Conservation (phyloP, 441 rosid species). For the Pelargonium myrrhifolium region DNA sequence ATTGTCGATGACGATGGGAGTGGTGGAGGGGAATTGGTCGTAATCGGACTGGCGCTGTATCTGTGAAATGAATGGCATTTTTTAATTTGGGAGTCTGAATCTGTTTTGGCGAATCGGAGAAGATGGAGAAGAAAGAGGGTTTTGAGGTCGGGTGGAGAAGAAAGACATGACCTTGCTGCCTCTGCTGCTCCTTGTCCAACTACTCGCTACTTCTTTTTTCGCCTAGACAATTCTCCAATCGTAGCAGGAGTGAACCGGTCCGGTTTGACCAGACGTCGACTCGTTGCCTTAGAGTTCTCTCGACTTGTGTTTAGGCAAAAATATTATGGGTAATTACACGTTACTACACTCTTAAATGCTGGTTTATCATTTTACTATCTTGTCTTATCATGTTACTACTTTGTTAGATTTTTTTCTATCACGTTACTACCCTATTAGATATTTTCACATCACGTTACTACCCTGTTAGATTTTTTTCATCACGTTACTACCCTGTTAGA, state of each 20-base stretch:
- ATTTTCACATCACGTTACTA: no score
- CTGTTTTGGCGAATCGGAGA: neutral
- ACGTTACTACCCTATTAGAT: no score
- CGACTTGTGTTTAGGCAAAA: no score
- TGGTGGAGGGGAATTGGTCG: slow-evolving; percentile 43
- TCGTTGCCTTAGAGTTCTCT: no score
- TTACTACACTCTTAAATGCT: no score
- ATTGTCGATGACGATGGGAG: slow-evolving; percentile 92
- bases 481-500: no score
- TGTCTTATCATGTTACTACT: no score
- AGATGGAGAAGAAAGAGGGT: neutral
- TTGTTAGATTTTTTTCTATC: no score
- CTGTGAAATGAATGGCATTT: slow-evolving; percentile 54
- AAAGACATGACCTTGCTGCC: neutral
- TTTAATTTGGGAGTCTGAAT: neutral
- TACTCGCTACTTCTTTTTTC: neutral
- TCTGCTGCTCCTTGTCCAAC: neutral
- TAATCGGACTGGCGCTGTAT: slow-evolving; percentile 70
- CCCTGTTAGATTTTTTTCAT: no score
- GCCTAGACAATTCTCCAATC: no score
- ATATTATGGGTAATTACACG: no score
- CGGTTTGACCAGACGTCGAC: neutral
- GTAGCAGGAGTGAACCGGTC: neutral
- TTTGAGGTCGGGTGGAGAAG: slow-evolving; percentile 1
- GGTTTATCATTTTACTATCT: no score